Base-by-base conservation (phyloP, 768 basidiomycete species). In the Cantharellus cinnabarinus region DNA sequence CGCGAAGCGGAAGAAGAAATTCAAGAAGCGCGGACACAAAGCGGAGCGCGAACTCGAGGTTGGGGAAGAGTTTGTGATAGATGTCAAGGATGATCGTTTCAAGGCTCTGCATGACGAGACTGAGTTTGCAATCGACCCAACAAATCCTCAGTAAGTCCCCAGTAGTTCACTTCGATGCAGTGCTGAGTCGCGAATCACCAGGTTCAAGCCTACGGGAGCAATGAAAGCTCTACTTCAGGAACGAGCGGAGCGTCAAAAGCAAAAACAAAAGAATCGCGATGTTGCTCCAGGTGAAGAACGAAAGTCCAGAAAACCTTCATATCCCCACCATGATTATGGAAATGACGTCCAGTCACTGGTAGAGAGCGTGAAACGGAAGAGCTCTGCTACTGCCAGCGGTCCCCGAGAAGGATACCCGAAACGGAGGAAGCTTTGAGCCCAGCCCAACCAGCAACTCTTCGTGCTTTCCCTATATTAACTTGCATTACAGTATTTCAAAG, bases 61-160 rank as follows among this genome's bases (percentile, higher is more conserved):
- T 57, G 62, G 60, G 4, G 39, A 42, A 3, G 79, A 82, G 61
- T 98, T 98, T 68, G 68, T 74, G 50, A 80, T 98, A 65, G 75
- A 99, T 67, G 81, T 91, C 61, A 77, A 78, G 64, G 95, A 99
- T 66, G 78, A 82, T 5, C 83, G 95, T 14, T 98, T 98, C 76
- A 79, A 79, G 67, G 82, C 78, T 29, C 67, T 98, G 50, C 85
- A 90, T 65, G 89, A 95, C 64, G 85, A 97, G 66, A 81, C 88
- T 65, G 78, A 82, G 40, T 98, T 88, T 63, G 93, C 94, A 0
- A 91, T 99, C 63, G 95, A 99, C 69, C 94, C 95, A 20, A 86
- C 80, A 58, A 87, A 97, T 71, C 90, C 94, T 68, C 87, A 82
- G 94, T 95, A 67, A 63, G 90, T 76, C 7, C 1, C 35, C 3